Conservation (phyloP, 805 yeast species). For the Tetrapisispora pingtungensis region DNA sequence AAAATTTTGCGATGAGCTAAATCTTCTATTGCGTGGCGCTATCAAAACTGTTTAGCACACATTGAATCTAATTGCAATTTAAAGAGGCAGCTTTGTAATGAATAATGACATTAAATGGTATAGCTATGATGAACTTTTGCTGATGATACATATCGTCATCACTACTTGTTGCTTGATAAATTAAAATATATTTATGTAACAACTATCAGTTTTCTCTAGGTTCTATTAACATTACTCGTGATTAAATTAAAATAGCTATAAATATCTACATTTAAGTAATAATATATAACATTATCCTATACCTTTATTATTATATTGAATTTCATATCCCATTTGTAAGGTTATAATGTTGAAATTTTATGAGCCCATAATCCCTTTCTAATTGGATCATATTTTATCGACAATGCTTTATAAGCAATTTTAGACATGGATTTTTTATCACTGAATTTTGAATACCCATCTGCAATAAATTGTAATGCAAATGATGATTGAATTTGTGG, state of each 20-base stretch:
- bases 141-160: too few species aligned
- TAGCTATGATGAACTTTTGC: too few species aligned
- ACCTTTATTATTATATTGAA: too few species aligned
- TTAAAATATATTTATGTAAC: too few species aligned
- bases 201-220: too few species aligned
- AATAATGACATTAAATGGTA: too few species aligned
- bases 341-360: conserved; percentile 8
- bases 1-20: conserved; percentile 3
- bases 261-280: too few species aligned
- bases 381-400: conserved; percentile 48
- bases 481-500: conserved; percentile 38
- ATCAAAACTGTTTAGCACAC: not conserved
- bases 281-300: too few species aligned
- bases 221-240: not conserved
- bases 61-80: too few species aligned
- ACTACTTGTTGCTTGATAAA: too few species aligned
- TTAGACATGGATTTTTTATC: conserved; percentile 31
- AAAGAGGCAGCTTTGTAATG: too few species aligned
- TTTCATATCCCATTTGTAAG: too few species aligned
- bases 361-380: conserved; percentile 54
- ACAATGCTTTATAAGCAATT: conserved; percentile 42
- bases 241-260: not conserved
- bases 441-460: conserved; percentile 31
- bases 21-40: not conserved
- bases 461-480: conserved; percentile 56